These are phyloP conservation scores for Coprinopsis sp. DNA, from an alignment of 768 basidiomycete species.

Conservation along the genomic window DNA sequence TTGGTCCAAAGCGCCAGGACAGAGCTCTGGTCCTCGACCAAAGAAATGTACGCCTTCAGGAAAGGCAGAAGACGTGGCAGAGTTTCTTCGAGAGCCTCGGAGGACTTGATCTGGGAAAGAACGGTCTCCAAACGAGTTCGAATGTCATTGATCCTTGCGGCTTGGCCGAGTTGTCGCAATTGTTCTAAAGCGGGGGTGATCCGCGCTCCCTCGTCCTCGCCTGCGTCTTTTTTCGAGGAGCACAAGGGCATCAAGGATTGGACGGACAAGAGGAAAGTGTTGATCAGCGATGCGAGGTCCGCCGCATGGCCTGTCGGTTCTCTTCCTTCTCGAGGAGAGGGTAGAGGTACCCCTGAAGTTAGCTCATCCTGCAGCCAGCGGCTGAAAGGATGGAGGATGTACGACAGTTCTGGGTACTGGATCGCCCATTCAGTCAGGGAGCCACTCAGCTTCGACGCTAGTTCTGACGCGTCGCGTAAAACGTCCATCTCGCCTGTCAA, in stretches of 20 bases:
- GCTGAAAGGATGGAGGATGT: slow-evolving; percentile 6
- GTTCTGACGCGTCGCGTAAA: not conserved
- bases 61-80: slow-evolving; percentile 66
- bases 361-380: not conserved
- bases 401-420: slow-evolving; percentile 1
- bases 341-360: not conserved
- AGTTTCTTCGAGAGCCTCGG: slow-evolving; percentile 26
- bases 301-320: not conserved
- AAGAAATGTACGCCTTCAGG: slow-evolving; percentile 54
- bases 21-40: slow-evolving; percentile 55
- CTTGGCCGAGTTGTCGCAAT: slow-evolving; percentile 41
- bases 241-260: slow-evolving; percentile 49
- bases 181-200: slow-evolving; percentile 43
- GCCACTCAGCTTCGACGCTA: not conserved
- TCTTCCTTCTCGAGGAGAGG: not conserved
- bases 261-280: slow-evolving; percentile 57
- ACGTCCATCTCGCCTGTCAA: not conserved
- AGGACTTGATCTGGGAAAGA: slow-evolving; percentile 34
- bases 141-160: slow-evolving; percentile 45
- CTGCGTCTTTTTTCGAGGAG: slow-evolving; percentile 12
- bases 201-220: slow-evolving; percentile 39
- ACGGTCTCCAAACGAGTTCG: slow-evolving; percentile 34
- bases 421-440: not conserved
- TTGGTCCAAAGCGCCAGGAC: slow-evolving; percentile 62
- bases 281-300: slow-evolving; percentile 42